Evolutionary conservation across 805 yeast species (phyloP), one percentile per base, ranked within the genome.

Genomic region (Kurtzmaniella fragi): DNA sequence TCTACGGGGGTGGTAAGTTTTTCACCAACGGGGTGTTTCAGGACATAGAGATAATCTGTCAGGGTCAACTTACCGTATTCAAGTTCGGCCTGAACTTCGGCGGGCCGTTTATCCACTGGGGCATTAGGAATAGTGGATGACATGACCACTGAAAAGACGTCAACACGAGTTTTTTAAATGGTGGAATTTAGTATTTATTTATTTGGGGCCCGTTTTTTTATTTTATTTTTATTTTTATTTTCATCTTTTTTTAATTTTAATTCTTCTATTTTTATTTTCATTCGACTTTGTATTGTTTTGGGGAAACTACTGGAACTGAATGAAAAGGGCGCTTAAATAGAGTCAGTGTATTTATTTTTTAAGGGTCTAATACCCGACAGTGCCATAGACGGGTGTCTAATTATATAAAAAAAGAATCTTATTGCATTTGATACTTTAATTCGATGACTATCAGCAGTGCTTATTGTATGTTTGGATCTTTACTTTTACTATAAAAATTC

Each of bases 61-160:
- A 84, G 77, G 2, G 87, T 77, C 35, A 84, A 63, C 16, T 71
- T 64, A 31, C 96, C 96, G 59, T 73, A 88, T 58, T 88, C 96
- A 50, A 75, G 65, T 42, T 82, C 84, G 2, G 66, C 64, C 33
- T 52, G 51, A 14, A 54, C 61, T 10, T 52, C 61, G 0, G 43
- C 46, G 4, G 70, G 54, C 17, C 72, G 47, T 28, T 46, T 42
- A 38, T 69, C 73, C 27, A 35, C 42, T 1, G 68, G 70, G 16
- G 72, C 71, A 46, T 64, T 57, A 5, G 73, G 73, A 35, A 68
- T 62, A 16, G 37, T 28, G 25, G 39, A 31, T 30, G 41, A 41
- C 46, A 42, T 39, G 34, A 20, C 20, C 28, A 23, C 12, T 20
- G 25, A 8, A 8, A 20, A 20, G 25, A 20, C 25, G 5, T 20